Evolutionary conservation across 2,329 filamentous ascomycete species (phyloP), one percentile per base, ranked within the genome.

Genomic region (Nothophaeocryptopus gaeumannii): DNA sequence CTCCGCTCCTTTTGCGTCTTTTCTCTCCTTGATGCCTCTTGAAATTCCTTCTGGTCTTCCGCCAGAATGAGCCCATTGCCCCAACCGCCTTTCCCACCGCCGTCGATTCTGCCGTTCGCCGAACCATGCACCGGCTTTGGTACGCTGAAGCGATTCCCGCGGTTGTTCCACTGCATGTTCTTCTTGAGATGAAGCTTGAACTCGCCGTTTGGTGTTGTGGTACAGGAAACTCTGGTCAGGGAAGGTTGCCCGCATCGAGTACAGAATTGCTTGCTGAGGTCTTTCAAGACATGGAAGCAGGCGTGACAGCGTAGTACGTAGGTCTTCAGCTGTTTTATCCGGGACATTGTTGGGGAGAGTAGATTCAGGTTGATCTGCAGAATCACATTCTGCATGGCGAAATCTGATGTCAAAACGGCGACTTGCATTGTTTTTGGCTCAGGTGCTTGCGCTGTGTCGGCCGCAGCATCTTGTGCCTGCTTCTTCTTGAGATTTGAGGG

Each of bases 301-400:
- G 85, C 90, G 73, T 99, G 92, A 76, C 93, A 99, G 37, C 93
- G 85, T 49, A 96, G 80, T 3, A 96, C 83, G 78, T 89, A 95
- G 10, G 88, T 92, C 69, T 90, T 92, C 58, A 97, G 80, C 52
- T 87, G 83, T 33, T 84, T 86, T 67, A 99, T 89, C 62, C 90
- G 84, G 55, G 88, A 80, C 53, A 97, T 77, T 12, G 82, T 80
- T 0, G 88, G 81, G 0, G 91, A 90, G 51, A 96, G 79, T 9
- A 96, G 82, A 67, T 93, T 89, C 41, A 99, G 81, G 73, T 96
- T 96, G 76, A 97, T 95, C 61, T 95, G 89, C 4, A 99, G 79
- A 2, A 93, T 81, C 7, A 97, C 90, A 68, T 97, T 97, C 74
- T 97, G 92, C 89, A 99, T 95, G 47, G 93, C 92, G 72, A 88